Base-by-base conservation (phyloP, 208 protist species). In the Trypanosoma melophagium region DNA sequence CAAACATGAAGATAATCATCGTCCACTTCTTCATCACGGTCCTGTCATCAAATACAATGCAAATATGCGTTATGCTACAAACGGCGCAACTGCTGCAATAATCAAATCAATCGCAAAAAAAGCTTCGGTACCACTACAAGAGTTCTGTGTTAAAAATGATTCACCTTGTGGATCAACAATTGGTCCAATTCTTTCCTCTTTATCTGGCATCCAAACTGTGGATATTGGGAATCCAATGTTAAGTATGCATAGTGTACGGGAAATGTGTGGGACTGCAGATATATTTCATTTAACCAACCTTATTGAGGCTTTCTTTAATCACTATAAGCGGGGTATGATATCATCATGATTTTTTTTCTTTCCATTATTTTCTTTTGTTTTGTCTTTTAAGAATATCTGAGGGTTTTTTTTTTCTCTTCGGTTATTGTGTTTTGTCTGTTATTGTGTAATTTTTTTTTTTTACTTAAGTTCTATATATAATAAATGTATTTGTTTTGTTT, bases 201-300 rank as follows among this genome's bases (percentile, higher is more conserved):
- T 86, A 1, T 89, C 87, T 24, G 97, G 96, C 24, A 98, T 99
- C n/a, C 75, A 93, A 56, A 98, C 96, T 5, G 89, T 97, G 14
- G 98, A 99, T 82, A 86, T 99, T 65, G 98, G 98, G 57, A 98
- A 94, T 70, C 83, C 97, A 9, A 96, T 98, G 89, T 80, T 98
- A 12, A 90, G 81, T 62, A 99, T 99, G 98, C 98, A 99, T 77
- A 96, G 85, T 56, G 93, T 99, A 54, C 86, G 98, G 24, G 98
- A 99, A 76, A 97, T 95, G 80, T 97, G 95, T 74, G 97, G 97
- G 31, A 87, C 81, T 0, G 70, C 82, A 8, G 97, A 99, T 76
- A 71, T 98, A n/a, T 70, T 72, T 22, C 76, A 97, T 71, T 62
- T 86, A 53, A 84, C 81, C 16, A 76, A 91, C 49, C 81, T 99